Evolutionary conservation across 1,284 basidiomycete genomes (phyloP), one percentile per base, ranked within the genome.

Genomic region (Rhodotorula sp.): DNA sequence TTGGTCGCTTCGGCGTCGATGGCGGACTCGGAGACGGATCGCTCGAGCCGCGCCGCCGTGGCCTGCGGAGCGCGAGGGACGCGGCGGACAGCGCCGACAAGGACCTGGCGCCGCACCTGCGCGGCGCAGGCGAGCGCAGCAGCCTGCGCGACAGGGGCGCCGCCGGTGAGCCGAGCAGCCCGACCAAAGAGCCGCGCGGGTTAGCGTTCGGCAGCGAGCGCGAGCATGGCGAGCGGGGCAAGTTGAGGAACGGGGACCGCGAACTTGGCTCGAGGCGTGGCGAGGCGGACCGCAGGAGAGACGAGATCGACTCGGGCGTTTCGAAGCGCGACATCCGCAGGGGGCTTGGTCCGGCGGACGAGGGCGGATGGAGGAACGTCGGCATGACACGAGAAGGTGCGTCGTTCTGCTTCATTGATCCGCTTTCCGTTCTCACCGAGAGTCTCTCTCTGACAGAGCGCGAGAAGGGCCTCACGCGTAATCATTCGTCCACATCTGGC

Each of bases 1-100:
- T 75, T 55, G 74, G 72, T 8, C 67, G 74, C 23, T 75, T 75
- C 67, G 74, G 74, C 61, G 61, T 73, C 58, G 74, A 73, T 42
- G 74, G 71, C 17, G 74, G 71, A 7, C 54, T 75, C 17, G 53
- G 58, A 1, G 61, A 46, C n/a, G 53, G 65, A 7, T 54, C 48
- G 50, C 66, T 53, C 53, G 64, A 46, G 42, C 34, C 34, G 34
- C 27, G 55, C n/a, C 46, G n/a, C 16, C 16, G 55, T 3, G 48
- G n/a, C 19, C 46, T 56, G 44, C 17, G 46, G 23, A 12, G 60
- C 19, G 53, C 53, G 48, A 57, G 21, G 53, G 55, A 17, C 25
- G 21, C 48, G 61, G 49, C 27, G 21, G 49, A 42, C 57, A 66
- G 63, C 50, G 34, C 42, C 25, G 67, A 53, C 46, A 66, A 67